Percentiles rank a stretch among this genome's conserved stretches.
These are phyloP conservation scores for Nakaseomyces uthaithaninus DNA, from an alignment of 1,139 yeast genomes.

Conservation along the genomic window DNA sequence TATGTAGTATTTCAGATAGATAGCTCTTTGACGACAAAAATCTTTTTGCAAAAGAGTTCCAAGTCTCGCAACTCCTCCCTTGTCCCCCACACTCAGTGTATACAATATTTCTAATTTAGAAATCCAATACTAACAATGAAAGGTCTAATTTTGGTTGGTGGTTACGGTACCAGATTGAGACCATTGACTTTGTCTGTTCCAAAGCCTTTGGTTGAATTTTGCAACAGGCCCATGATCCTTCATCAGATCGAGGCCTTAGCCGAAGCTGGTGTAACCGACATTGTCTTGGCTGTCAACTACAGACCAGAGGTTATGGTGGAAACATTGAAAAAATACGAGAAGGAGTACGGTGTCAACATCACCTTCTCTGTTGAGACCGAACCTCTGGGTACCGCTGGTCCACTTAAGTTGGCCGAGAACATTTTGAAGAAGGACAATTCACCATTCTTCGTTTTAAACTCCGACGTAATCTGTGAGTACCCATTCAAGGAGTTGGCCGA, in stretches of 20 bases:
- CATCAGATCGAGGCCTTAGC: constrained; percentile 99
- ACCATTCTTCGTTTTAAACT: constrained; percentile 95
- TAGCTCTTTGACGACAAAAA: no score
- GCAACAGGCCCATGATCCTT: constrained; percentile 93
- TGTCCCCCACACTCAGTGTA: neutral
- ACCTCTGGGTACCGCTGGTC: constrained; percentile 99
- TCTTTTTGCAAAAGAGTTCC: no score
- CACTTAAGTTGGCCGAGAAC: constrained; percentile 92
- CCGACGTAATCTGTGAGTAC: constrained; percentile 97
- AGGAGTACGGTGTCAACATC: constrained; percentile 87
- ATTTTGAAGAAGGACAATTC: constrained; percentile 88
- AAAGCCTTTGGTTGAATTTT: constrained; percentile 97
- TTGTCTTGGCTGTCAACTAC: constrained; percentile 97
- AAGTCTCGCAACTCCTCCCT: no score
- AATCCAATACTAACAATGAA: constrained; percentile 48
- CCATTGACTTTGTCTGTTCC: constrained; percentile 96
- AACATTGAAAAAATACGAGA: constrained; percentile 87
- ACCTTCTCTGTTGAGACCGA: constrained; percentile 98
- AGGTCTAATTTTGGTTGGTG: constrained; percentile 98
- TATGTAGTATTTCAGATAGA: no score
- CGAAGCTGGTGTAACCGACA: constrained; percentile 97
- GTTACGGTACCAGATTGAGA: constrained; percentile 99
- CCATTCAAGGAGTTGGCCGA: constrained; percentile 88
- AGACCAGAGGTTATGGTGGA: constrained; percentile 99
- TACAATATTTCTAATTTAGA: neutral